A percentile compares a stretch with the other conserved stretches of the same genome.
Evolutionary conservation across 2,329 filamentous ascomycete genomes (phyloP).

Genomic region (Cladosporium oxysporum): DNA sequence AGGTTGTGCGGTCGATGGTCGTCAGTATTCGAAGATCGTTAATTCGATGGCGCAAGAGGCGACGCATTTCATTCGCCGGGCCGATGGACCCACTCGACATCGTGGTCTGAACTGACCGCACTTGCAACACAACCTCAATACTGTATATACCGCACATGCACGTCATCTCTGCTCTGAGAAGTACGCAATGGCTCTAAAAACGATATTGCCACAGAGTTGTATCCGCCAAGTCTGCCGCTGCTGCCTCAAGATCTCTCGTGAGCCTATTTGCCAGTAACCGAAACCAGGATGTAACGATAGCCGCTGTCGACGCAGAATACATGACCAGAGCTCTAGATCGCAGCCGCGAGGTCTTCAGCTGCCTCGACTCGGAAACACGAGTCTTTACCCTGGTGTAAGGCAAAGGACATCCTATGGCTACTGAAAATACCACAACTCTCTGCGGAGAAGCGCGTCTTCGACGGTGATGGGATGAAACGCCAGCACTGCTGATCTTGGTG

Average conservation of each 20-base stretch:
- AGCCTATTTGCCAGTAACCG: not conserved
- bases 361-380: not conserved
- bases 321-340: not conserved
- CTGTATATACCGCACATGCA: not conserved
- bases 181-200: not conserved
- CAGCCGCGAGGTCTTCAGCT: not conserved
- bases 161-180: not conserved
- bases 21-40: not conserved
- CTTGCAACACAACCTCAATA: not conserved
- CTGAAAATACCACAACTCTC: too few species aligned
- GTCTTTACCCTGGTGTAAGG: not conserved
- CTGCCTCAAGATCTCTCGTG: not conserved
- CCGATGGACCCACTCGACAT: constrained; percentile 3
- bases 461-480: not conserved
- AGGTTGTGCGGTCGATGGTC: not conserved
- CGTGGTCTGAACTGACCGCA: not conserved
- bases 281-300: not conserved
- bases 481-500: not conserved
- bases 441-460: not conserved
- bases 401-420: not conserved
- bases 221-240: not conserved
- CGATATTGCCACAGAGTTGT: not conserved
- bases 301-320: not conserved
- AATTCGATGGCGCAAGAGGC: constrained; percentile 4
- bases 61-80: not conserved